Base-by-base conservation (phyloP, 306 rosid species). In the Senna tora region DNA sequence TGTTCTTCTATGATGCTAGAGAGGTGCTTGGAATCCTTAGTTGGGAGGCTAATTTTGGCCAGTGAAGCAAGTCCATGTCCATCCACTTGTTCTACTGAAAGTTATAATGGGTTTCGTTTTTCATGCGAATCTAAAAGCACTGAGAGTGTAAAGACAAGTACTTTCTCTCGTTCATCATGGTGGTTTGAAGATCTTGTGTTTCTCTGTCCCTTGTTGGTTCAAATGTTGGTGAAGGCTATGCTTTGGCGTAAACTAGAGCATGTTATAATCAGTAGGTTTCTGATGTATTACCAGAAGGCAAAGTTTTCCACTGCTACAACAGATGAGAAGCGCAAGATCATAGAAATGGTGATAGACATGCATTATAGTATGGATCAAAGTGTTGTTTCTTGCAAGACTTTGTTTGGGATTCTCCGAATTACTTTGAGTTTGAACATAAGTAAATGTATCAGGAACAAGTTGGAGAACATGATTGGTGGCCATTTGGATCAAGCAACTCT, bases 401-500 rank as follows among this genome's bases (percentile, higher is more conserved):
- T 88, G 66, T 88, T 86, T 52, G 78, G 85, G 79, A 72, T 88
- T 57, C 83, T 79, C 60, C 83, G 84, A 34, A 81, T 82, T 65
- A 70, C 79, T 34, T 52, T 69, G 75, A 71, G 75, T 39, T 75
- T 84, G 75, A 83, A 81, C 59, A 46, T 82, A 42, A 65, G 72
- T 46, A 86, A 75, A 42, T 77, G 69, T 38, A 75, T 75, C 53
- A 83, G 82, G 80, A 73, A 77, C 55, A 88, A 88, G 80, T 52
- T 88, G 79, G 94, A 86, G 83, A 76, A 34, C 20, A 79, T 88
- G 89, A 88, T 88, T 47, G 94, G 91, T 41, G 50, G 68, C 10
- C 83, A 82, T 74, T 78, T 88, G 75, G 91, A 88, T 77, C 90
- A 81, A 79, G 97, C 91, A 66, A 77, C 90, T 7, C 81, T 89